phyloP scores from a whole-genome alignment of 2,329 filamentous ascomycete species.

The Aspergillus eucalypticola region DNA sequence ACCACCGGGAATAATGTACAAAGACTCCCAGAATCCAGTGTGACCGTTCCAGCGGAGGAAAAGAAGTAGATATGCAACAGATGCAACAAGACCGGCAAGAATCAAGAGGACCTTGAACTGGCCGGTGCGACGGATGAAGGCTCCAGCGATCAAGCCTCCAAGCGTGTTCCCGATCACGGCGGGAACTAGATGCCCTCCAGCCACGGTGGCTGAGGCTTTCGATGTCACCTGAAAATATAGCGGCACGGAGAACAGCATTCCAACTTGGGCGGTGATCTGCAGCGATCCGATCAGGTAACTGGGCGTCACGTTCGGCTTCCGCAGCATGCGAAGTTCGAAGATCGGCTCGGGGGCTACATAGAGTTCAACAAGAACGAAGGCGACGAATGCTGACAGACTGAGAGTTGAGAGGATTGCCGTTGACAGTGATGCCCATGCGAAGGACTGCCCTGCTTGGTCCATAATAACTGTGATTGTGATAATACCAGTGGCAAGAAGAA shows the following conservation, averaged over 20 bases:
- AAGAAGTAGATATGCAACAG: slow-evolving; percentile 55
- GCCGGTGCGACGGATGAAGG: slow-evolving; percentile 60
- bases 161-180: slow-evolving; percentile 66
- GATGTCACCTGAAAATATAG: slow-evolving; percentile 69
- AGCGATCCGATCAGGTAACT: slow-evolving; percentile 49
- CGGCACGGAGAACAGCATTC: slow-evolving; percentile 66
- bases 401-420: slow-evolving; percentile 20
- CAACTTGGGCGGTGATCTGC: slow-evolving; percentile 61
- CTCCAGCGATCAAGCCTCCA: slow-evolving; percentile 62
- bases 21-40: slow-evolving; percentile 56
- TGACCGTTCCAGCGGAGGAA: slow-evolving; percentile 60
- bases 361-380: slow-evolving; percentile 35
- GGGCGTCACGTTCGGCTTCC: slow-evolving; percentile 29
- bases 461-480: slow-evolving; percentile 49
- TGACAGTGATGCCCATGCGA: slow-evolving; percentile 33
- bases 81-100: slow-evolving; percentile 52
- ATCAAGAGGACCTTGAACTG: slow-evolving; percentile 59
- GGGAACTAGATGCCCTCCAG: slow-evolving; percentile 64
- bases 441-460: slow-evolving; percentile 50
- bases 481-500: slow-evolving; percentile 48
- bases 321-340: slow-evolving; percentile 38
- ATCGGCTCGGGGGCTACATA: slow-evolving; percentile 38
- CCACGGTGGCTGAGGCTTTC: slow-evolving; percentile 57
- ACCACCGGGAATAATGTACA: slow-evolving; percentile 62
- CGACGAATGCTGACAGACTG: slow-evolving; percentile 17